phyloP scores from a whole-genome alignment of 1,284 basidiomycete species.

The Hymenochaete sp. region DNA sequence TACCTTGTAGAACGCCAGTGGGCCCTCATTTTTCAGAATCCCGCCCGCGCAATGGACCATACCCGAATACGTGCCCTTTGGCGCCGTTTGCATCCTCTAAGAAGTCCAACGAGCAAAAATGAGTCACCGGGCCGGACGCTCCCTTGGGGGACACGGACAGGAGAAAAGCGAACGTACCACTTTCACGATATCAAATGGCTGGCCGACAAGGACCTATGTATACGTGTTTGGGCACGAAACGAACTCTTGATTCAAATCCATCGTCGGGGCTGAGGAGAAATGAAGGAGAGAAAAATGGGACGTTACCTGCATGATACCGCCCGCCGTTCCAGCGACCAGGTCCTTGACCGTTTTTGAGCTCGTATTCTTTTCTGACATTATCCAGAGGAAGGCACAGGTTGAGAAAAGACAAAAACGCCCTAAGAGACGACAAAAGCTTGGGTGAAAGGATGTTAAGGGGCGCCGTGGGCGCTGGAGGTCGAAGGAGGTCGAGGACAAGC shows the following conservation, averaged over 20 bases:
- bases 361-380: conserved; percentile 15
- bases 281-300: neutral
- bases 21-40: conserved; percentile 87
- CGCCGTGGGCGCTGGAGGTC: neutral
- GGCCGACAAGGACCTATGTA: conserved; percentile 76
- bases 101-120: too few relatives aligned
- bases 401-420: neutral
- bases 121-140: conserved; percentile 15
- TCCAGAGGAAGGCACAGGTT: neutral
- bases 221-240: conserved; percentile 16
- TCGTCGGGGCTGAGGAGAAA: neutral
- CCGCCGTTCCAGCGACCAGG: conserved; percentile 37
- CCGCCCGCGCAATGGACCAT: conserved; percentile 85
- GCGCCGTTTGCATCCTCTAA: conserved; percentile 89
- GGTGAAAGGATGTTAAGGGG: neutral
- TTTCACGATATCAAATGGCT: conserved; percentile 97
- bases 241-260: conserved; percentile 14
- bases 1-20: conserved; percentile 94
- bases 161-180: conserved; percentile 47
- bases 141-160: conserved; percentile 6
- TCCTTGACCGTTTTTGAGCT: conserved; percentile 30
- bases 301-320: conserved; percentile 41
- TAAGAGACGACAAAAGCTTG: neutral
- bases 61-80: conserved; percentile 80
- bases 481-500: neutral